Evolutionary conservation across 805 yeast species (phyloP).

Genomic region (Zygosaccharomyces pseudorouxii): DNA sequence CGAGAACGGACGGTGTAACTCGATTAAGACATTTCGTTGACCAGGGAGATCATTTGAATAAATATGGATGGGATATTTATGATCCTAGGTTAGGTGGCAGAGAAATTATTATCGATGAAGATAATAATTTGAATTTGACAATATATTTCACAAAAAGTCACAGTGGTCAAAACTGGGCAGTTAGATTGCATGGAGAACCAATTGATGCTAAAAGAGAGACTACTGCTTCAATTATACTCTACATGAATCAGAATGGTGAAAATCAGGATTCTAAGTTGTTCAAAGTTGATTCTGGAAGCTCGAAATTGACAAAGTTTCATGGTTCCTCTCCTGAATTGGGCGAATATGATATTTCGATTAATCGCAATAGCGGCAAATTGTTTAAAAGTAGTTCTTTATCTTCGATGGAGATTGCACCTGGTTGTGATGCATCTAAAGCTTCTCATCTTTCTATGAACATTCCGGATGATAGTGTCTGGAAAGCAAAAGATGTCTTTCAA

Average conservation of each 20-base stretch:
- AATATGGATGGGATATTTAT: conserved; percentile 81
- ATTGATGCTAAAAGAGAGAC: conserved; percentile 43
- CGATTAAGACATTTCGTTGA: conserved; percentile 70
- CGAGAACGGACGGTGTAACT: conserved; percentile 48
- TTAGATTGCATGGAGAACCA: conserved; percentile 64
- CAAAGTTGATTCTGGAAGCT: conserved; percentile 30
- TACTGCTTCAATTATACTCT: conserved; percentile 66
- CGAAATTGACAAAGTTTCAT: conserved; percentile 27
- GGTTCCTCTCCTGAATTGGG: conserved; percentile 67
- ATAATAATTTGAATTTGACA: conserved; percentile 55
- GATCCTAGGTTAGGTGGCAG: conserved; percentile 88
- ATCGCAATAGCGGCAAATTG: conserved; percentile 45
- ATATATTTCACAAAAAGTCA: conserved; percentile 71
- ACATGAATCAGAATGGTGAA: conserved; percentile 65
- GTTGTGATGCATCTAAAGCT: conserved; percentile 52
- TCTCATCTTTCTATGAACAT: conserved; percentile 66
- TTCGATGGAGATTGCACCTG: conserved; percentile 31
- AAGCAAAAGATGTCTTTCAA: conserved; percentile 68
- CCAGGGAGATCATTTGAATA: conserved; percentile 61
- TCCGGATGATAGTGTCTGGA: conserved; percentile 73
- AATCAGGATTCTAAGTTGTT: conserved; percentile 28
- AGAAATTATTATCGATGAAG: conserved; percentile 66
- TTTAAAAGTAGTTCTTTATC: conserved; percentile 28
- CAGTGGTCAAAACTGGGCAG: conserved; percentile 77
- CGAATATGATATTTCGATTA: conserved; percentile 55